phyloP scores from a whole-genome alignment of 2,329 filamentous ascomycete species.

The Lecanoromycetidae sp. region DNA sequence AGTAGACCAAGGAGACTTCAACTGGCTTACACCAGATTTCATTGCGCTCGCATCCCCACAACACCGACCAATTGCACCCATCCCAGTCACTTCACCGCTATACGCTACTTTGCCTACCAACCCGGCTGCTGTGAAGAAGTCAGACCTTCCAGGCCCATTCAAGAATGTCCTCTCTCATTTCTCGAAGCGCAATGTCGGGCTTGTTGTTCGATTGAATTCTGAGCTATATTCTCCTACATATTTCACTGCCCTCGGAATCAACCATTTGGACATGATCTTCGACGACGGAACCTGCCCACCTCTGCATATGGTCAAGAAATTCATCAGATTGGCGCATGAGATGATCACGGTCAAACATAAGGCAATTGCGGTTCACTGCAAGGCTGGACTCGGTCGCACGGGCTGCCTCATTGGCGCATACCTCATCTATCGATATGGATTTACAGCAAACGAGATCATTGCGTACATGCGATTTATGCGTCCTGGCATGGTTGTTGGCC shows the following conservation, averaged over 20 bases:
- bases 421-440: conserved; percentile 91
- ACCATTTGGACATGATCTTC: conserved; percentile 98
- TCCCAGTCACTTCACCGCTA: conserved; percentile 59
- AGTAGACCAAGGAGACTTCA: conserved; percentile 98
- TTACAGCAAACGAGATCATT: conserved; percentile 94
- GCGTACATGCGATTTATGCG: conserved; percentile 99
- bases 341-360: conserved; percentile 85
- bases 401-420: conserved; percentile 96
- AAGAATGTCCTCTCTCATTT: conserved; percentile 94
- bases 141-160: conserved; percentile 70
- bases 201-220: conserved; percentile 91
- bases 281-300: conserved; percentile 94
- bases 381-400: conserved; percentile 87
- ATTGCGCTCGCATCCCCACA: conserved; percentile 94
- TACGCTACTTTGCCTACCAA: conserved; percentile 65
- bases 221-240: conserved; percentile 94
- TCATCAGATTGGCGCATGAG: conserved; percentile 87
- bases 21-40: conserved; percentile 94
- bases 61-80: conserved; percentile 60
- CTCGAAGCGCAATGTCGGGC: conserved; percentile 70
- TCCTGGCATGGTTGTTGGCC: conserved; percentile 96
- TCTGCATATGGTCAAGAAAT: conserved; percentile 77
- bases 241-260: conserved; percentile 88
- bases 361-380: conserved; percentile 95
- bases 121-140: conserved; percentile 56